Conservation (phyloP, 768 basidiomycete species). For the Tylopilus cervinicoccineus region DNA sequence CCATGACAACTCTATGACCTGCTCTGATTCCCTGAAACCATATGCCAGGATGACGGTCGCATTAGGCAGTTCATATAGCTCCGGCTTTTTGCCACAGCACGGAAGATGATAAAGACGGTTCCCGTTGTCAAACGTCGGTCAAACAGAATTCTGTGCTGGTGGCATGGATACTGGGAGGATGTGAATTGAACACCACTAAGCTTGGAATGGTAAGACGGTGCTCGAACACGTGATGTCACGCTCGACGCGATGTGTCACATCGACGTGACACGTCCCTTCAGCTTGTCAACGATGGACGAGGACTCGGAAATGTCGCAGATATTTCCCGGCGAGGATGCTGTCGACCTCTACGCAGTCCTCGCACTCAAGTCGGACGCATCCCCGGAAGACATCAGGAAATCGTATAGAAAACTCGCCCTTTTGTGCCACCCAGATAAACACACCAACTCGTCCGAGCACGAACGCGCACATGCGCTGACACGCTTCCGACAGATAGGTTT, state of each 20-base stretch:
- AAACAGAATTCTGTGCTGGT: conserved; percentile 6
- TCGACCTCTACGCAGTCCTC: conserved; percentile 79
- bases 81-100: conserved; percentile 14
- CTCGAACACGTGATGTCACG: conserved; percentile 6
- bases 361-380: conserved; percentile 50
- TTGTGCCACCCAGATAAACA: conserved; percentile 91
- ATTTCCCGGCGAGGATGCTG: conserved; percentile 67
- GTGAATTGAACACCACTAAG: conserved; percentile 10
- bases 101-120: conserved; percentile 19
- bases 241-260: conserved; percentile 5
- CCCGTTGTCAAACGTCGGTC: conserved; percentile 5
- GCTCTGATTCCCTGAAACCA: conserved; percentile 10
- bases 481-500: conserved; percentile 94
- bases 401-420: conserved; percentile 83
- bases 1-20: conserved; percentile 23
- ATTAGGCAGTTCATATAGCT: conserved; percentile 10
- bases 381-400: conserved; percentile 68
- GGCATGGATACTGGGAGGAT: conserved; percentile 12
- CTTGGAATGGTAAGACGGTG: conserved; percentile 5
- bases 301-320: conserved; percentile 67
- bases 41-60: not conserved
- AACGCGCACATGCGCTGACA: conserved; percentile 62
- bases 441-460: conserved; percentile 49
- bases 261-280: not conserved
- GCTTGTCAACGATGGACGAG: conserved; percentile 52